These are phyloP conservation scores for Ustilago xerochloae DNA, from an alignment of 1,284 basidiomycete species.

Conservation along the genomic window DNA sequence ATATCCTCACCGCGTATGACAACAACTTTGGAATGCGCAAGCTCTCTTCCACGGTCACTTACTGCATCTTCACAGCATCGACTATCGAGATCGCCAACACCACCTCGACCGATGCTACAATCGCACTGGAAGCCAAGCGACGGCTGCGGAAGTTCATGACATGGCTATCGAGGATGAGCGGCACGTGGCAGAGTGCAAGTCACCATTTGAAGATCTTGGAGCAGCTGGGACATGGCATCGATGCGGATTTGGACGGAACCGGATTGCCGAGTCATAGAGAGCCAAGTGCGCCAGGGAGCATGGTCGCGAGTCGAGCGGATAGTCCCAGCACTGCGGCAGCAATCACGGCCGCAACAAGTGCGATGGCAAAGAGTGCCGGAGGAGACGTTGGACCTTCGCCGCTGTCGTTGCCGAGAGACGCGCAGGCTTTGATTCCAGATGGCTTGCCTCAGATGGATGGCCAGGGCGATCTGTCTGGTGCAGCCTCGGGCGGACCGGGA, in stretches of 20 bases:
- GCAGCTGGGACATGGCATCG: constrained; percentile 45
- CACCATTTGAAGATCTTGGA: constrained; percentile 53
- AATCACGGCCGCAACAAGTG: not conserved
- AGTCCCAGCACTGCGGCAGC: constrained; percentile 21
- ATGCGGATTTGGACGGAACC: constrained; percentile 49
- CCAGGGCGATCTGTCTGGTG: not conserved
- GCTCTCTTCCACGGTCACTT: constrained; percentile 49
- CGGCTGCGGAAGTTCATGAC: constrained; percentile 48
- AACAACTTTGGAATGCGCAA: constrained; percentile 52
- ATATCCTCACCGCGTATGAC: constrained; percentile 49
- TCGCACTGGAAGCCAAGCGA: constrained; percentile 48
- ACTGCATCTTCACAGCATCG: constrained; percentile 56
- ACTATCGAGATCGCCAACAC: constrained; percentile 61
- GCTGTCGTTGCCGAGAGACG: constrained; percentile 8
- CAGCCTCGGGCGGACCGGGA: not conserved
- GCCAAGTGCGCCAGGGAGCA: constrained; percentile 6
- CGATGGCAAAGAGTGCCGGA: constrained; percentile 4
- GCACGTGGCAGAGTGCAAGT: constrained; percentile 39
- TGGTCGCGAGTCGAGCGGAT: constrained; percentile 15
- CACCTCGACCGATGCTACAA: constrained; percentile 41
- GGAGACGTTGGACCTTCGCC: constrained; percentile 4
- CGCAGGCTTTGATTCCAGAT: not conserved
- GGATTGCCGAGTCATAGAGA: constrained; percentile 36
- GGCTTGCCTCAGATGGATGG: not conserved
- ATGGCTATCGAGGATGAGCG: constrained; percentile 47